Percentiles rank a stretch among this genome's conserved stretches.
These are phyloP conservation scores for Nematocida sp. DNA, from an alignment of 371 early-diverging fungal genomes.

Conservation along the genomic window DNA sequence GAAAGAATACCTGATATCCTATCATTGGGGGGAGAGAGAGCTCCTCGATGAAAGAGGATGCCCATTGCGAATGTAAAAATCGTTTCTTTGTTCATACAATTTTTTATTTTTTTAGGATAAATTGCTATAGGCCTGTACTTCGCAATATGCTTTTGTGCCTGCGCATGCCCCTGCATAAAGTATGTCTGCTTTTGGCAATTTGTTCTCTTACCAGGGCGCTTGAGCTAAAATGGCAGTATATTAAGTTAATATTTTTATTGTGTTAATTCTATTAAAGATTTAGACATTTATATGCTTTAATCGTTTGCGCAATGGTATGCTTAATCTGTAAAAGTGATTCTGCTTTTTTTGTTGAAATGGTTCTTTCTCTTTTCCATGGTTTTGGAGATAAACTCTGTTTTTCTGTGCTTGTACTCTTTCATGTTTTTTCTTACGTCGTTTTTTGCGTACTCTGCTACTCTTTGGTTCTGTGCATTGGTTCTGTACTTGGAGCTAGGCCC, in stretches of 20 bases:
- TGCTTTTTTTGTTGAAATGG: conserved; percentile 10
- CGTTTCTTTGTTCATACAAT: conserved; percentile 30
- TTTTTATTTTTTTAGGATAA: not conserved
- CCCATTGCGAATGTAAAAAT: conserved; percentile 38
- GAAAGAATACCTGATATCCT: conserved; percentile 1
- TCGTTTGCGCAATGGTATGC: no score
- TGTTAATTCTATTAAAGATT: no score
- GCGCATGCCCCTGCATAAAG: not conserved
- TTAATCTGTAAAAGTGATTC: conserved; percentile 35
- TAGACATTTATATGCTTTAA: no score
- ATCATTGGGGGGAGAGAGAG: not conserved
- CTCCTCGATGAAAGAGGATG: conserved; percentile 49
- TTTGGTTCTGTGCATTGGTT: conserved; percentile 27
- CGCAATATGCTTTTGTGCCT: no score
- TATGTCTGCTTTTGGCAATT: not conserved
- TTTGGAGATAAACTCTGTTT: conserved; percentile 5
- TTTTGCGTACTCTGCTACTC: conserved; percentile 5
- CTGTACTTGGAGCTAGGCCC: conserved; percentile 37
- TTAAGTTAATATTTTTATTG: no score
- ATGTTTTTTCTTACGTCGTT: conserved; percentile 2
- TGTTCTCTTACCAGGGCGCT: no score
- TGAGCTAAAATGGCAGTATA: no score
- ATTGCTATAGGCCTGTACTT: no score
- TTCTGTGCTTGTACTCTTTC: conserved; percentile 12
- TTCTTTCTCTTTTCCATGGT: conserved; percentile 35